Percentiles rank a stretch among this genome's conserved stretches.
These are phyloP conservation scores for Eucommia ulmoides DNA, from an alignment of 257 asterid species.

Conservation along the genomic window DNA sequence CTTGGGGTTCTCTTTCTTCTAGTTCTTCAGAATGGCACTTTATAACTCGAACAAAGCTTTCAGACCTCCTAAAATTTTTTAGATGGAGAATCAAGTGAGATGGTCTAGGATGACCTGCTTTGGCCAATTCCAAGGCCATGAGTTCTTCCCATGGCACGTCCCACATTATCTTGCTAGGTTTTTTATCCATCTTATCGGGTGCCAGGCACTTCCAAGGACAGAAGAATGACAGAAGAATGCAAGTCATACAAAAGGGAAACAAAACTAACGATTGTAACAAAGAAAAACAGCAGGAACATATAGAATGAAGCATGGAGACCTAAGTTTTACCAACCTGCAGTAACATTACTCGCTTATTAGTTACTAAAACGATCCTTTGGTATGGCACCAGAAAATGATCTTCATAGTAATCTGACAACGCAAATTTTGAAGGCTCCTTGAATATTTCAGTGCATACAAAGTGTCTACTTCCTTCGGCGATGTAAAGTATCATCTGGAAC, in stretches of 20 bases:
- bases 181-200: constrained; percentile 71
- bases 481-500: constrained; percentile 71
- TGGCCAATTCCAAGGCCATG: constrained; percentile 83
- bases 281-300: background rate
- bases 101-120: constrained; percentile 65
- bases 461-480: constrained; percentile 92
- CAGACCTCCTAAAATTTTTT: constrained; percentile 63
- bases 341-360: constrained; percentile 76
- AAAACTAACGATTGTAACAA: background rate
- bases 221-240: constrained; percentile 2
- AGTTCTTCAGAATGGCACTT: constrained; percentile 64
- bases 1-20: constrained; percentile 65
- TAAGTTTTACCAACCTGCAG: constrained; percentile 49
- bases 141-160: constrained; percentile 93
- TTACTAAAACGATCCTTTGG: constrained; percentile 74
- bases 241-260: constrained; percentile 8
- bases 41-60: constrained; percentile 82
- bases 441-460: constrained; percentile 95
- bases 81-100: constrained; percentile 85
- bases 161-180: constrained; percentile 97
- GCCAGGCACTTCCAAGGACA: constrained; percentile 45
- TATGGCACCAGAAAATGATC: constrained; percentile 77
- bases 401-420: constrained; percentile 85
- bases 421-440: constrained; percentile 96
- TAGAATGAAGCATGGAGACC: constrained; percentile 4